Evolutionary conservation across 768 basidiomycete genomes (phyloP).

Genomic region (Boletus rufocinnamomeus): DNA sequence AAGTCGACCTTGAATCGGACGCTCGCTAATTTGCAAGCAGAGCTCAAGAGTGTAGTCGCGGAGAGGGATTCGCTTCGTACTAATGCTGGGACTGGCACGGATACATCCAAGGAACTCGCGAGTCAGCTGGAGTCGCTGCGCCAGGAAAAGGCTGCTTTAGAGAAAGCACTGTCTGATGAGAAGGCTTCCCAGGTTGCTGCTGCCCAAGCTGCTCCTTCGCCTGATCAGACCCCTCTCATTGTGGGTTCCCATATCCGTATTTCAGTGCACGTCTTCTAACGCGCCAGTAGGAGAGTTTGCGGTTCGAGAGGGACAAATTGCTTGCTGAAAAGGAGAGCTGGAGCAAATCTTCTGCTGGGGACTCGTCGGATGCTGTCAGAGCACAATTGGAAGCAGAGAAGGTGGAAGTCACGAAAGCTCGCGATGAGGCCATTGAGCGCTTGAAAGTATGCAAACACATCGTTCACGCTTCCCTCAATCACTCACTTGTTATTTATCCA

Average conservation of each 20-base stretch:
- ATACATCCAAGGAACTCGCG: slow-evolving; percentile 33
- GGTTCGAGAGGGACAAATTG: slow-evolving; percentile 61
- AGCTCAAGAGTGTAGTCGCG: slow-evolving; percentile 30
- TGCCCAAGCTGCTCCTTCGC: slow-evolving; percentile 5
- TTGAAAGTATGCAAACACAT: slow-evolving; percentile 47
- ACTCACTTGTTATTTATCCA: slow-evolving; percentile 20
- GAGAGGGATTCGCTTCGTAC: slow-evolving; percentile 34
- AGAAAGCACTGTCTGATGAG: slow-evolving; percentile 42
- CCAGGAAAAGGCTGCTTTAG: slow-evolving; percentile 41
- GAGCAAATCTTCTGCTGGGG: slow-evolving; percentile 24
- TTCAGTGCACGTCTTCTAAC: background rate
- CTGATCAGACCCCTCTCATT: slow-evolving; percentile 33
- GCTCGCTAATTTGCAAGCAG: slow-evolving; percentile 26
- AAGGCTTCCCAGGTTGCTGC: slow-evolving; percentile 31
- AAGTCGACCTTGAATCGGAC: slow-evolving; percentile 33
- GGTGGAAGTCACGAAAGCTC: slow-evolving; percentile 53
- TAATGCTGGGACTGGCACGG: slow-evolving; percentile 13
- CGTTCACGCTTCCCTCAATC: background rate
- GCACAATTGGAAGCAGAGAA: slow-evolving; percentile 61
- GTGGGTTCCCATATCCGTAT: slow-evolving; percentile 27
- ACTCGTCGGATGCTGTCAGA: slow-evolving; percentile 37
- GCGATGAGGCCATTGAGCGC: slow-evolving; percentile 60
- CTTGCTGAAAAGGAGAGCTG: slow-evolving; percentile 56
- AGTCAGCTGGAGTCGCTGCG: slow-evolving; percentile 39
- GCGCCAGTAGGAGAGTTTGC: slow-evolving; percentile 47